Percentiles rank a stretch among this genome's conserved stretches.
These are phyloP conservation scores for Wickerhamiella cacticola DNA, from an alignment of 805 yeast genomes.

Conservation along the genomic window DNA sequence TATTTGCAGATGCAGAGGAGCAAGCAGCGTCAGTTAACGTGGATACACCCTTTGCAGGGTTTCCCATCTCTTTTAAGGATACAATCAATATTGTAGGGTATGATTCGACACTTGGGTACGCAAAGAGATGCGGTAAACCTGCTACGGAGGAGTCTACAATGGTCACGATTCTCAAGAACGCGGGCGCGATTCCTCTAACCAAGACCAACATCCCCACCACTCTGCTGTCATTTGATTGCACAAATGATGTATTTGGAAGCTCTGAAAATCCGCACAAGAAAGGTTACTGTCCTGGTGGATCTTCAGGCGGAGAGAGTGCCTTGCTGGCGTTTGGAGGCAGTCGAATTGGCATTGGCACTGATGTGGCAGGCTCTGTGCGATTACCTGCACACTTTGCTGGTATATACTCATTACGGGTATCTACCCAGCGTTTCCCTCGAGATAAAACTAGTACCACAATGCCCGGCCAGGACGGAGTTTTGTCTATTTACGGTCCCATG, in stretches of 20 bases:
- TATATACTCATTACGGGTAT: constrained; percentile 38
- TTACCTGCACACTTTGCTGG: constrained; percentile 45
- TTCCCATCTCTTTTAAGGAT: constrained; percentile 53
- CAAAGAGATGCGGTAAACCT: constrained; percentile 34
- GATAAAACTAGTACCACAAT: constrained; percentile 32
- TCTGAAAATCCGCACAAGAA: constrained; percentile 40
- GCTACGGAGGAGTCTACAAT: constrained; percentile 32
- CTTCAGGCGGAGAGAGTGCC: constrained; percentile 44
- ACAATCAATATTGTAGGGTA: constrained; percentile 40
- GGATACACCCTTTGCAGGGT: constrained; percentile 51
- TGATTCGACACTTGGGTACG: constrained; percentile 42
- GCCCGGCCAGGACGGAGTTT: constrained; percentile 38
- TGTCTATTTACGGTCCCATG: constrained; percentile 36
- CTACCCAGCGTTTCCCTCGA: constrained; percentile 40
- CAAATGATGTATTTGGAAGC: constrained; percentile 43
- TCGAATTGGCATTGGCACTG: constrained; percentile 43
- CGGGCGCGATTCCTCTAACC: constrained; percentile 45
- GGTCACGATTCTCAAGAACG: constrained; percentile 35
- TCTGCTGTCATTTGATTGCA: constrained; percentile 44
- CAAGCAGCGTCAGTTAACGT: constrained; percentile 44
- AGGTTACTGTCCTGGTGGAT: constrained; percentile 41
- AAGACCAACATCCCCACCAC: constrained; percentile 48
- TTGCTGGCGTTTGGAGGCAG: constrained; percentile 38
- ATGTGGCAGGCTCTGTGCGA: constrained; percentile 47
- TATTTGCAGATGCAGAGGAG: constrained; percentile 54